Base-by-base conservation (phyloP, 1,284 basidiomycete species). In the Porogramme epimiltina region DNA sequence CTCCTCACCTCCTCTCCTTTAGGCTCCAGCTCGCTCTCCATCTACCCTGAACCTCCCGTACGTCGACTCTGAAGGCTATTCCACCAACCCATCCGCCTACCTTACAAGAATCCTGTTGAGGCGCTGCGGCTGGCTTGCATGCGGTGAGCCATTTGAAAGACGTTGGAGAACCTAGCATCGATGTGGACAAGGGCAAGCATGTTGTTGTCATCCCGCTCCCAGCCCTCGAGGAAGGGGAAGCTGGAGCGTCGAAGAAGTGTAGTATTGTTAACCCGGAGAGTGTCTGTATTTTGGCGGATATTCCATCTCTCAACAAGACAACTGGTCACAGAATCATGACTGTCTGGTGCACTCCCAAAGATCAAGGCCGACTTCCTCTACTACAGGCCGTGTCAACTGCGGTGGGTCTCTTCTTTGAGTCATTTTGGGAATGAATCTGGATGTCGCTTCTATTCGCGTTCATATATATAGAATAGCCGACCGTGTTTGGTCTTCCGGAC, bases 41-140 rank as follows among this genome's bases (percentile, higher is more conserved):
- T 82, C 77, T 1, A 74, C 81, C 22, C 66, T 81, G 18, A 82
- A 89, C 66, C 75, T 82, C 34, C 81, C 87, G 3, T 84, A 89
- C 59, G 70, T 85, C 9, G 75, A 75, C 31, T 49, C 43, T 26
- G 49, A 36, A 1, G 66, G 60, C 23, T 58, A 64, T 33, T 47
- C 63, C 31, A 50, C 60, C 20, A 59, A 62, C 38, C 54, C 66
- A 49, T 45, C 65, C 67, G 42, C 69, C 63, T 38, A 65, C 67
- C 60, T 81, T 20, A 74, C 77, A 0, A 66, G 75, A 47, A 61
- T 64, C 16, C 61, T 89, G 40, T 70, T 80, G 4, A 60, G 66
- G 38, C 78, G 73, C 39, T 91, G 88, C 66, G n/a, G n/a, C n/a
- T n/a, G 73, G 74, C 24, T 78, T 84, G 2, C 28, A 71, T 73